A percentile compares a stretch with the other conserved stretches of the same genome.
These are phyloP conservation scores for Yamadazyma conglobata DNA, from an alignment of 1,139 yeast genomes.

Conservation along the genomic window DNA sequence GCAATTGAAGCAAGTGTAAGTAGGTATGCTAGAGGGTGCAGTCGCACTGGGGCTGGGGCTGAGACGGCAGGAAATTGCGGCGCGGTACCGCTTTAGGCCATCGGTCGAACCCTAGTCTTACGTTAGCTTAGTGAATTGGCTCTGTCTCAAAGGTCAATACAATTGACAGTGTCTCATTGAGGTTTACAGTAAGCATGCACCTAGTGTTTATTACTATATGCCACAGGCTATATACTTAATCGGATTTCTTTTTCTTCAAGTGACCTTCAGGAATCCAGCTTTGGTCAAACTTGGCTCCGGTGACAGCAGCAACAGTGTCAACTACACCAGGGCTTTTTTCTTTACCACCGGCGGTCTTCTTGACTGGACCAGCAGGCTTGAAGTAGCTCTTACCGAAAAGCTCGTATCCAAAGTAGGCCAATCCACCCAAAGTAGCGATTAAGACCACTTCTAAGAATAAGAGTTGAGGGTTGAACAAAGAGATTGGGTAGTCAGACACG, in stretches of 20 bases:
- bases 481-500: constrained; percentile 63
- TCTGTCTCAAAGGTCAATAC: too few species aligned
- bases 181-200: too few species aligned
- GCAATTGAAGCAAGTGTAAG: too few species aligned
- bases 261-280: constrained; percentile 38
- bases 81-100: too few species aligned
- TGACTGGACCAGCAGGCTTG: constrained; percentile 34
- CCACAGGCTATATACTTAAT: too few species aligned
- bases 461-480: constrained; percentile 71
- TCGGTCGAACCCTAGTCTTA: too few species aligned
- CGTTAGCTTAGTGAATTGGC: too few species aligned
- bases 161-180: too few species aligned
- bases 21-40: too few species aligned
- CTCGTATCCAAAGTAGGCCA: constrained; percentile 47
- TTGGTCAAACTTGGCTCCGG: constrained; percentile 27
- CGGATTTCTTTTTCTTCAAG: constrained; percentile 31
- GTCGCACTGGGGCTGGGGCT: too few species aligned
- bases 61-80: too few species aligned
- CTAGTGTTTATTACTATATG: too few species aligned
- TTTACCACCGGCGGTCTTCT: constrained; percentile 13
- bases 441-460: constrained; percentile 59
- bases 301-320: constrained; percentile 25
- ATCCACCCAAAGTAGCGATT: constrained; percentile 45
- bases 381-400: constrained; percentile 44
- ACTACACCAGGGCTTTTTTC: constrained; percentile 22